Base-by-base conservation (phyloP, 768 basidiomycete genomes). In the Tephrocybe sp. region DNA sequence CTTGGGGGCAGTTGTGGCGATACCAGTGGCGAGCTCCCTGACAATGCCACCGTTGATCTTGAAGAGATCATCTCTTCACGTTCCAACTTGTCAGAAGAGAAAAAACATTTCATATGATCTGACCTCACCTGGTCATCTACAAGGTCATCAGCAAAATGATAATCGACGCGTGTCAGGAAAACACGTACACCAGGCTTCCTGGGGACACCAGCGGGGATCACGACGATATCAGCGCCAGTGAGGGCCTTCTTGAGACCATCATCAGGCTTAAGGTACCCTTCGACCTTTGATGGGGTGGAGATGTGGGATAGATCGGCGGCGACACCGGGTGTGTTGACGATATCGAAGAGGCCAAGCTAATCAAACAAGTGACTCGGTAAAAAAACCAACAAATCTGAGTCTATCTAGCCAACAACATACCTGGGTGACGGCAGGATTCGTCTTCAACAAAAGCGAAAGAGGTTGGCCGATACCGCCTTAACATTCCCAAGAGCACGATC, bases 11-110 rank as follows among this genome's bases (percentile, higher is more conserved):
- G 71, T 64, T 13, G 79, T 83, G 13, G 95, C 94, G 60, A 94
- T 90, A 25, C 90, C 94, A 29, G 82, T 86, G 13, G 94, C 95
- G 51, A 99, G 83, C 62, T 92, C 91, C 59, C 86, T 86, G 50
- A 97, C 89, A 66, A 99, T 99, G 40, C 93, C 93, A 49, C 92
- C 97, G 71, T 99, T 99, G 78, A 94, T 97, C 91, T 94, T 94
- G 86, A 98, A 95, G 19, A 95, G 79, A 68, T 97, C 93, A 68
- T 97, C 94, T 69, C 92, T 94, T 19, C 16, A 49, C 43, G 41
- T n/a, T n/a, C n/a, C n/a, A n/a, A n/a, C n/a, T n/a, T n/a, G n/a
- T n/a, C n/a, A n/a, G n/a, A n/a, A n/a, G n/a, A n/a, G n/a, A n/a
- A n/a, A n/a, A n/a, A n/a, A n/a, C n/a, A n/a, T n/a, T 4, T 39